Evolutionary conservation across 805 yeast species (phyloP).

Genomic region (Spathaspora arborariae): DNA sequence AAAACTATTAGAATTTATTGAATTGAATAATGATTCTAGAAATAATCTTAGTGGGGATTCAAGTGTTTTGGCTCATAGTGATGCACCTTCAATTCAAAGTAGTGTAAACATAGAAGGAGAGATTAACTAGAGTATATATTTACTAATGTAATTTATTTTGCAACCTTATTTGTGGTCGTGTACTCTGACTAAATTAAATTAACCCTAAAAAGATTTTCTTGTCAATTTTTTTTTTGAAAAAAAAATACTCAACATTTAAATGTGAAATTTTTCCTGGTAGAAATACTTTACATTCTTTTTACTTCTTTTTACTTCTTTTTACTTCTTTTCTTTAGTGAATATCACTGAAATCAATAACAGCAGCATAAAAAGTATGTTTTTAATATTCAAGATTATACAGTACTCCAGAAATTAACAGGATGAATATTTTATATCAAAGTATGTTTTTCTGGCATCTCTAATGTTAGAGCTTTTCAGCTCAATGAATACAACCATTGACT

Average conservation of each 20-base stretch:
- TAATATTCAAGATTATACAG: neutral
- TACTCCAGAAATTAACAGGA: slow-evolving; percentile 19
- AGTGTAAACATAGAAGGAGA: neutral
- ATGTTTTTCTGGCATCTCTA: slow-evolving; percentile 91
- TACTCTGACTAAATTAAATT: neutral
- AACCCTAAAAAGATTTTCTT: neutral
- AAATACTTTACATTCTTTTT: neutral
- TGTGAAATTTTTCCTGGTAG: no score
- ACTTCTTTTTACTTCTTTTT: neutral
- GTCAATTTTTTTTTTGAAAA: neutral
- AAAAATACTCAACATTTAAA: neutral
- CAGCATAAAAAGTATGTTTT: neutral
- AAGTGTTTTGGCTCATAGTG: neutral
- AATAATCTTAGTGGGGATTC: neutral
- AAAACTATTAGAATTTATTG: slow-evolving; percentile 27
- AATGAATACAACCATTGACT: slow-evolving; percentile 76
- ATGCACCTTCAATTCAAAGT: neutral
- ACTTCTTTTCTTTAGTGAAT: neutral
- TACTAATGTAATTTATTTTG: neutral
- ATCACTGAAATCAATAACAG: neutral
- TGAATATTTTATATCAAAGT: slow-evolving; percentile 30
- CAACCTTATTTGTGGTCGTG: no score
- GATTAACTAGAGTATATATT: no score
- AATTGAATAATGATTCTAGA: neutral
- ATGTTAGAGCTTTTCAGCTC: slow-evolving; percentile 77